Evolutionary conservation across 768 basidiomycete species (phyloP).

Genomic region (Pleurotus djamor): DNA sequence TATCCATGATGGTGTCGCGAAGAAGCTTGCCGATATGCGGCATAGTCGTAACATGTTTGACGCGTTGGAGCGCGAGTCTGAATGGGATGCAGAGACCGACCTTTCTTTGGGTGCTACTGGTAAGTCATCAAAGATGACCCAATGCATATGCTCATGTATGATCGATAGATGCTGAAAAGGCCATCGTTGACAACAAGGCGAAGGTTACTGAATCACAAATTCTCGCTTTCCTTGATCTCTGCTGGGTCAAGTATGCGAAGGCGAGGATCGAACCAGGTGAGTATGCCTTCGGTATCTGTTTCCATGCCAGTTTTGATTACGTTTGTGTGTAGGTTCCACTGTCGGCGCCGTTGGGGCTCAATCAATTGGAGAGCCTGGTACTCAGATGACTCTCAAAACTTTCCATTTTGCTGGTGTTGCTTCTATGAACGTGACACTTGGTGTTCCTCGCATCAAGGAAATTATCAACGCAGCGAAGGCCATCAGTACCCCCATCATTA

Average conservation of each 20-base stretch:
- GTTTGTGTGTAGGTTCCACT: slow-evolving; percentile 68
- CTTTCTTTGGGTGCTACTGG: slow-evolving; percentile 73
- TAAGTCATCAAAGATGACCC: slow-evolving; percentile 25
- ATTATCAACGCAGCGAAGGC: slow-evolving; percentile 99
- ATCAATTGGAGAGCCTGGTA: slow-evolving; percentile 98
- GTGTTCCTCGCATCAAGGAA: slow-evolving; percentile 99
- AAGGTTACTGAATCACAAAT: slow-evolving; percentile 89
- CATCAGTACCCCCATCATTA: slow-evolving; percentile 98
- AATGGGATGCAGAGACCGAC: slow-evolving; percentile 80
- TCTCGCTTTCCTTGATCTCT: slow-evolving; percentile 76
- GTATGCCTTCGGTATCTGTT: neutral
- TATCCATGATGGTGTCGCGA: slow-evolving; percentile 63
- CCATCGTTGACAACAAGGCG: slow-evolving; percentile 83
- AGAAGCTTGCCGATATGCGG: slow-evolving; percentile 64
- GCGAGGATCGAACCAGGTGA: slow-evolving; percentile 95
- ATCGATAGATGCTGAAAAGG: slow-evolving; percentile 57
- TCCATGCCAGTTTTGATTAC: neutral
- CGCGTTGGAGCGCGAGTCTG: slow-evolving; percentile 68
- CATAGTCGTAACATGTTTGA: slow-evolving; percentile 80
- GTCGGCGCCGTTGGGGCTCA: slow-evolving; percentile 99
- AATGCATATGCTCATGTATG: neutral
- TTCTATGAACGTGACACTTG: slow-evolving; percentile 99
- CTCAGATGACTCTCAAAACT: slow-evolving; percentile 99
- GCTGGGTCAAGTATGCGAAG: slow-evolving; percentile 90
- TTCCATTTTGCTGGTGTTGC: slow-evolving; percentile 99